Evolutionary conservation across 177 flowering plant genomes (phyloP).

Genomic region (Vitis hybrid): DNA sequence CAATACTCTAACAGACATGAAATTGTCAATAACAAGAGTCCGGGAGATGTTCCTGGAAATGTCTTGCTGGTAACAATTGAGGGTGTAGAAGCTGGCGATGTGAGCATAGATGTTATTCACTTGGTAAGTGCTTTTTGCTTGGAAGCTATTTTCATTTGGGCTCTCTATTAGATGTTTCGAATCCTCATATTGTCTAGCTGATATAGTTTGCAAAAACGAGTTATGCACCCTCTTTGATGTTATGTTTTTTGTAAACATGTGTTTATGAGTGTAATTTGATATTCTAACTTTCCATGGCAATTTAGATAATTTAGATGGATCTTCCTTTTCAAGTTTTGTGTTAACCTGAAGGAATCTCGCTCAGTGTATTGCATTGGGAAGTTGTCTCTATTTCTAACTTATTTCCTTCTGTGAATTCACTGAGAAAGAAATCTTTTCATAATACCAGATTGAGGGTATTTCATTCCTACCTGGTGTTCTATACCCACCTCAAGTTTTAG

Average conservation of each 20-base stretch:
- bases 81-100: slow-evolving; percentile 88
- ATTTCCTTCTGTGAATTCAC: slow-evolving; percentile 9
- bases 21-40: slow-evolving; percentile 84
- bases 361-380: too few species aligned
- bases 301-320: too few species aligned
- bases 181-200: too few species aligned
- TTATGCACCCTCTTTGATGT: too few species aligned
- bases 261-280: too few species aligned
- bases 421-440: slow-evolving; percentile 6
- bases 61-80: slow-evolving; percentile 87
- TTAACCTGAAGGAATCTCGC: too few species aligned
- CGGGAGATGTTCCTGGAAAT: slow-evolving; percentile 88
- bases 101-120: slow-evolving; percentile 91
- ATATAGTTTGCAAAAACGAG: too few species aligned
- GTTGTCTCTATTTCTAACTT: too few species aligned
- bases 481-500: not conserved
- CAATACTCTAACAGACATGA: slow-evolving; percentile 90
- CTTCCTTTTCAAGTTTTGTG: too few species aligned
- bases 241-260: too few species aligned
- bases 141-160: not conserved
- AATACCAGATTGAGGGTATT: slow-evolving; percentile 14
- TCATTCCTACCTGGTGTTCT: not conserved
- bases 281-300: too few species aligned
- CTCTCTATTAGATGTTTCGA: not conserved
- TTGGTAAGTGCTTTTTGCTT: slow-evolving; percentile 53